Percentiles rank a stretch among this genome's conserved stretches.
These are phyloP conservation scores for Tanozyma kutaoensis DNA, from an alignment of 805 yeast species.

Conservation along the genomic window DNA sequence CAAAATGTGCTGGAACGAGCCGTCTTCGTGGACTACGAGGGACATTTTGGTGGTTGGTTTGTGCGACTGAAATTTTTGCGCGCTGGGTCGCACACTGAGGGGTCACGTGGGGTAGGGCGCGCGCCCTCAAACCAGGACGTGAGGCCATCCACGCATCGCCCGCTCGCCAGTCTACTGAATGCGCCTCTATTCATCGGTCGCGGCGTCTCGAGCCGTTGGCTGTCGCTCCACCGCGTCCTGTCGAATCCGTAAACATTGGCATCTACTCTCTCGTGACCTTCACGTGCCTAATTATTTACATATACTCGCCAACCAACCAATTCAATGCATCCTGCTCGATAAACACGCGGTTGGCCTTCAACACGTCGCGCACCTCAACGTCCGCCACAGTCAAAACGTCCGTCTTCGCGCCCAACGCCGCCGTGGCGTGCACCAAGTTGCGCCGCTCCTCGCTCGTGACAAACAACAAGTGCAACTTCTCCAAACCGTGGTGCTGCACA, in stretches of 20 bases:
- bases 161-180: neutral
- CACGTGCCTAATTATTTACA: too few relatives aligned
- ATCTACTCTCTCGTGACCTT: neutral
- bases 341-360: conserved; percentile 64
- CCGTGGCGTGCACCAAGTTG: conserved; percentile 51
- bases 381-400: conserved; percentile 64
- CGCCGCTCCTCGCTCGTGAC: conserved; percentile 47
- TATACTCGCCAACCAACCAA: too few relatives aligned
- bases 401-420: conserved; percentile 36
- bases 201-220: neutral
- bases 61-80: conserved; percentile 8
- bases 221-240: neutral
- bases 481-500: conserved; percentile 33
- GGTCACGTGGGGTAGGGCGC: conserved; percentile 7
- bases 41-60: conserved; percentile 48
- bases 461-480: conserved; percentile 47
- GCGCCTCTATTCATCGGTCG: neutral
- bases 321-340: conserved; percentile 64
- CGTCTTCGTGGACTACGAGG: conserved; percentile 97
- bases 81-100: conserved; percentile 4
- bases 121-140: conserved; percentile 9
- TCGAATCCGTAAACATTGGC: neutral
- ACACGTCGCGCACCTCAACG: conserved; percentile 69
- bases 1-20: conserved; percentile 99
- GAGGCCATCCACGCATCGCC: neutral